Conservation (phyloP, 495 filamentous ascomycete species). For the Chlorociboria aeruginascens region DNA sequence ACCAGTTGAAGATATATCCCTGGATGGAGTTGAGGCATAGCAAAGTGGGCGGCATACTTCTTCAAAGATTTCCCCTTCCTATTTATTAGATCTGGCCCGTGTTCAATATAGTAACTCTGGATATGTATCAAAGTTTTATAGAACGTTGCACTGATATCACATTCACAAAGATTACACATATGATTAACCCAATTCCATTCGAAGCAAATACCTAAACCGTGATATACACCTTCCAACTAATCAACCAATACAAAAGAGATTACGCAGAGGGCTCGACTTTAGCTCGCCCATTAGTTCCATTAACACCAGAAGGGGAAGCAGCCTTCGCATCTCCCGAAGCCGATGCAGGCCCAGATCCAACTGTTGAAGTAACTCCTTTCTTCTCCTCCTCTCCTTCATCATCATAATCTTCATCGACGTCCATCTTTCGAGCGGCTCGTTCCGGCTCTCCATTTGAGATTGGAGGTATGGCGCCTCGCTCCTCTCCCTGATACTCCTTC, state of each 20-base stretch:
- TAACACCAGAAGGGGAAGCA: slow-evolving; percentile 11
- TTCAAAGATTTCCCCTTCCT: no score
- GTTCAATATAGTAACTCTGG: no score
- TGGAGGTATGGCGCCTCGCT: slow-evolving; percentile 25
- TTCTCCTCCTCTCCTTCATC: slow-evolving; percentile 75
- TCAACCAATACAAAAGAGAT: slow-evolving; percentile 3
- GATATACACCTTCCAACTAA: slow-evolving; percentile 2
- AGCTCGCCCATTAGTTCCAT: slow-evolving; percentile 18
- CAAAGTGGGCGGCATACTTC: no score
- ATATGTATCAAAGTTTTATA: no score
- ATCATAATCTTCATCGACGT: slow-evolving; percentile 91
- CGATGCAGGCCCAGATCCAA: slow-evolving; percentile 21
- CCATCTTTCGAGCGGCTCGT: slow-evolving; percentile 85
- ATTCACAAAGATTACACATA: neutral
- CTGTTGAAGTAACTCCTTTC: slow-evolving; percentile 26
- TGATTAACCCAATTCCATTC: neutral
- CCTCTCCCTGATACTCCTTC: slow-evolving; percentile 44
- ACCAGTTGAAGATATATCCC: no score
- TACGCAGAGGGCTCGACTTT: slow-evolving; percentile 15
- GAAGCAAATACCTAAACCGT: neutral
- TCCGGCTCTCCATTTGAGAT: slow-evolving; percentile 49
- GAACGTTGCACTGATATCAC: neutral
- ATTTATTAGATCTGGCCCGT: no score
- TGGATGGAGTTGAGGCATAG: no score
- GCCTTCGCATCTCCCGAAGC: slow-evolving; percentile 19